Conservation (phyloP, 768 basidiomycete genomes). For the Psilocybe subaeruginosa region DNA sequence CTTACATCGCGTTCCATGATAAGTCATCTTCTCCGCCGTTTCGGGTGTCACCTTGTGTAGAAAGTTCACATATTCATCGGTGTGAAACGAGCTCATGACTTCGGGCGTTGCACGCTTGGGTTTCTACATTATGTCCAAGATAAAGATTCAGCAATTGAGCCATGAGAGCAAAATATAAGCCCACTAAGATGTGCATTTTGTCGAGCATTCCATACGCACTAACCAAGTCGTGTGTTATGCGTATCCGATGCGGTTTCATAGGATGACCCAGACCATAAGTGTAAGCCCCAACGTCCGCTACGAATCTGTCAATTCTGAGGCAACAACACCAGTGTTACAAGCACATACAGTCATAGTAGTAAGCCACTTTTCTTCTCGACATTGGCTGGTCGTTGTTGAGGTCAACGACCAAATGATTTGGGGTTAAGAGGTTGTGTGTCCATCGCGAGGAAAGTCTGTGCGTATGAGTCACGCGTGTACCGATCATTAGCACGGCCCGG, state of each 20-base stretch:
- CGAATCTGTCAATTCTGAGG: conserved; percentile 1
- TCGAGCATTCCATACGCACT: conserved; percentile 92
- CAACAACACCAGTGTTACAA: background rate
- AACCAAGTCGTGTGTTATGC: conserved; percentile 91
- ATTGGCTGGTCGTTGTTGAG: conserved; percentile 33
- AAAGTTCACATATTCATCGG: conserved; percentile 98
- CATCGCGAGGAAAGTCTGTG: background rate
- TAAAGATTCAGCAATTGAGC: background rate
- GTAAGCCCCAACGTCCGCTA: conserved; percentile 72
- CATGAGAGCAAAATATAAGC: conserved; percentile 26
- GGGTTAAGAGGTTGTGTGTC: background rate
- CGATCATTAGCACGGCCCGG: background rate
- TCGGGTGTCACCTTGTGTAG: conserved; percentile 85
- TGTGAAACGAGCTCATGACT: conserved; percentile 93
- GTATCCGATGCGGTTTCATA: conserved; percentile 97
- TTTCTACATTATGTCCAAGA: conserved; percentile 42
- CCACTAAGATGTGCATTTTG: conserved; percentile 89
- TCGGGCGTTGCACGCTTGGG: conserved; percentile 72
- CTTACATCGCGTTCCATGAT: conserved; percentile 84
- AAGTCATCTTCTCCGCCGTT: conserved; percentile 84
- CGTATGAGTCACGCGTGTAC: background rate
- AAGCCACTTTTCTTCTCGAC: conserved; percentile 76
- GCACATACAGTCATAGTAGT: conserved; percentile 75
- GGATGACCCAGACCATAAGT: conserved; percentile 89
- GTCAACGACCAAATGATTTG: background rate